A percentile compares a stretch with the other conserved stretches of the same genome.
Conservation (phyloP, 2,329 filamentous ascomycete genomes). For the Juglanconis juglandina region DNA sequence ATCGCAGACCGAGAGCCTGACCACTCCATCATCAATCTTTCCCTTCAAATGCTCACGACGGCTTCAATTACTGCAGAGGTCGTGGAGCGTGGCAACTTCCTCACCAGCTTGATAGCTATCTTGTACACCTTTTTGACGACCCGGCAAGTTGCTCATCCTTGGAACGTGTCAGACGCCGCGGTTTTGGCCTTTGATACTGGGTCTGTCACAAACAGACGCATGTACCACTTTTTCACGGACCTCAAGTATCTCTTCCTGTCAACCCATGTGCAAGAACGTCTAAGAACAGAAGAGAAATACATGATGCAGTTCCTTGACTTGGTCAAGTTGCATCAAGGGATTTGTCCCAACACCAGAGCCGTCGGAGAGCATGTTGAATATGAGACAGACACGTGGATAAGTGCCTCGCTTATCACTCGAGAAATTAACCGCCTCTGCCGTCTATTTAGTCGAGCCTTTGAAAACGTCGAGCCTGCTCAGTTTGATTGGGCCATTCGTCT, state of each 20-base stretch:
- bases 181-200: conserved; percentile 91
- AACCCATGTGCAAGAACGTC: conserved; percentile 78
- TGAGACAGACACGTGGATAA: conserved; percentile 97
- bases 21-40: conserved; percentile 97
- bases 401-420: conserved; percentile 85
- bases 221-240: conserved; percentile 98
- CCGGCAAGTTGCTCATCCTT: conserved; percentile 89
- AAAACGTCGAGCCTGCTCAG: conserved; percentile 46
- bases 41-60: conserved; percentile 92
- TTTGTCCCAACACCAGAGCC: conserved; percentile 89
- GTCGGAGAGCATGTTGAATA: conserved; percentile 97
- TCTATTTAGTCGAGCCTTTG: conserved; percentile 84
- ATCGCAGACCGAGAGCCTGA: conserved; percentile 96
- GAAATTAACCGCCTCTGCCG: conserved; percentile 92
- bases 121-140: conserved; percentile 96
- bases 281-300: conserved; percentile 81
- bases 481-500: conserved; percentile 66
- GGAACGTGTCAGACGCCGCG: conserved; percentile 80
- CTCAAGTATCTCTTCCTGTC: conserved; percentile 87
- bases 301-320: conserved; percentile 92
- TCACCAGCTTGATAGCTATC: conserved; percentile 93
- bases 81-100: conserved; percentile 89
- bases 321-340: conserved; percentile 93
- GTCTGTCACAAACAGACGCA: conserved; percentile 87
- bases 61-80: conserved; percentile 96